Conservation (phyloP, 2,329 filamentous ascomycete genomes). For the Pseudogymnoascus sp. region DNA sequence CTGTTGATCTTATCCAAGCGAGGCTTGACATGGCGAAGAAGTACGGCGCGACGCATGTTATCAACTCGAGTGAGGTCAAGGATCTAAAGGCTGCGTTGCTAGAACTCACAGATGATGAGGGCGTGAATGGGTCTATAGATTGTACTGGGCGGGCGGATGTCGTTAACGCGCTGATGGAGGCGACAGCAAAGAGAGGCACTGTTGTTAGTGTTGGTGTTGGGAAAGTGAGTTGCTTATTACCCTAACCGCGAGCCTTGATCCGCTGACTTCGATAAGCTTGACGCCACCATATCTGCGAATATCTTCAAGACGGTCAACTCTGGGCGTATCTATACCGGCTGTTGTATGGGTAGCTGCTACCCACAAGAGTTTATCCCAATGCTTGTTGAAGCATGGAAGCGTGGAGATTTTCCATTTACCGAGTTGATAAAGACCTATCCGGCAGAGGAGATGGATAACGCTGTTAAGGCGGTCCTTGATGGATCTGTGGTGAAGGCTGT, state of each 20-base stretch:
- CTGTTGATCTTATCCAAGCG: slow-evolving; percentile 35
- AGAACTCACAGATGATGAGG: slow-evolving; percentile 13
- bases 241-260: neutral
- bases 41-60: slow-evolving; percentile 32
- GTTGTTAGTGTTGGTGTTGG: slow-evolving; percentile 19
- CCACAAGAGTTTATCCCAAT: slow-evolving; percentile 19
- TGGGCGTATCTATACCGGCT: slow-evolving; percentile 16
- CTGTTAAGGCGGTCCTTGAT: slow-evolving; percentile 15
- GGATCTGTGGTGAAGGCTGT: slow-evolving; percentile 19
- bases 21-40: slow-evolving; percentile 35
- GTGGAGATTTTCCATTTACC: slow-evolving; percentile 18
- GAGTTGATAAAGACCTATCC: slow-evolving; percentile 16
- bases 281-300: slow-evolving; percentile 12
- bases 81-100: slow-evolving; percentile 13
- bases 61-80: slow-evolving; percentile 14
- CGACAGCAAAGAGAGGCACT: slow-evolving; percentile 15
- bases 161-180: slow-evolving; percentile 13
- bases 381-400: slow-evolving; percentile 15
- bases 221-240: neutral
- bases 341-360: slow-evolving; percentile 19
- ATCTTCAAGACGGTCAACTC: slow-evolving; percentile 17
- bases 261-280: slow-evolving; percentile 10
- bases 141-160: slow-evolving; percentile 16
- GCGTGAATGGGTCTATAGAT: slow-evolving; percentile 16
- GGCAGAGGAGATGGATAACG: slow-evolving; percentile 16